Evolutionary conservation across 2,329 filamentous ascomycete species (phyloP).

Genomic region (Fusarium scirpi): DNA sequence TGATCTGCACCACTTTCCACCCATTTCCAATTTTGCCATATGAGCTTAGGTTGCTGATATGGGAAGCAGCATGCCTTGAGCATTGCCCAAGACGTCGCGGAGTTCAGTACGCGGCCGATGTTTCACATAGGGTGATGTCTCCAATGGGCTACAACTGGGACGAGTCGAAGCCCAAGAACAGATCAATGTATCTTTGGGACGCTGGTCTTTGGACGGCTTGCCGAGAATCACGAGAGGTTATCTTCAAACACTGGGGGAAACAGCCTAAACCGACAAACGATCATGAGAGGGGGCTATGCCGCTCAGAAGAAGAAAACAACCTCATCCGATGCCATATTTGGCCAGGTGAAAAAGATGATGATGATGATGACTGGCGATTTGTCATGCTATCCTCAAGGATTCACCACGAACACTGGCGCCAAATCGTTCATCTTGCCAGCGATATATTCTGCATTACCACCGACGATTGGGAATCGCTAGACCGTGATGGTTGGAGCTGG

Average conservation of each 20-base stretch:
- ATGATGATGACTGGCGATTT: no score
- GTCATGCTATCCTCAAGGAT: background rate
- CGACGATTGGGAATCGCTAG: background rate
- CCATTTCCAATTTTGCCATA: background rate
- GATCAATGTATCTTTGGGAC: background rate
- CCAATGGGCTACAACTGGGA: background rate
- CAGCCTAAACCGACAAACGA: background rate
- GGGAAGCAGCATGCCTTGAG: background rate
- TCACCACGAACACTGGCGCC: background rate
- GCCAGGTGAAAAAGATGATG: background rate
- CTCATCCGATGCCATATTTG: background rate
- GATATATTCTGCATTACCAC: background rate
- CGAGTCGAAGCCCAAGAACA: background rate
- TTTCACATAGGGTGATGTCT: accelerated
- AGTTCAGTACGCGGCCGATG: background rate
- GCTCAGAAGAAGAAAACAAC: background rate
- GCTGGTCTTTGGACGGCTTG: background rate
- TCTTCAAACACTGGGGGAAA: background rate
- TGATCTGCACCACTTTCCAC: background rate
- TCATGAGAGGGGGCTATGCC: background rate
- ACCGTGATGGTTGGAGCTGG: no score
- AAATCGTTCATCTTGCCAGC: accelerated
- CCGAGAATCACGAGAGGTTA: background rate
- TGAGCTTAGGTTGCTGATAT: background rate
- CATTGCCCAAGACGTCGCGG: background rate